These are phyloP conservation scores for Wolfiporia cocos DNA, from an alignment of 1,284 basidiomycete species.

Conservation along the genomic window DNA sequence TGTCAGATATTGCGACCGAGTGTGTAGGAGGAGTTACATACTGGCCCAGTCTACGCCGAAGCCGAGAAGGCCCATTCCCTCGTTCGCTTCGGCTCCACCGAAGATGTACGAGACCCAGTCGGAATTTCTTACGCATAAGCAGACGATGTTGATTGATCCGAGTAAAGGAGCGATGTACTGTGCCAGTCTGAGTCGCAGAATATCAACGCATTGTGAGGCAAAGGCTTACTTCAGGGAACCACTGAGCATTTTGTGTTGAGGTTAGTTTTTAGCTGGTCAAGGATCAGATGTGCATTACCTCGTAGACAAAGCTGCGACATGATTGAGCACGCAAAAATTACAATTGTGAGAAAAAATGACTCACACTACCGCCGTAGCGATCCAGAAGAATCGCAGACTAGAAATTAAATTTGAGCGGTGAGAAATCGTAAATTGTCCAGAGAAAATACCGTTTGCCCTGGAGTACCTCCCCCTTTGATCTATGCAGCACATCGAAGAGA, in stretches of 20 bases:
- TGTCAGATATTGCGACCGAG: too few relatives aligned
- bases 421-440: too few relatives aligned
- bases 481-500: slow-evolving; percentile 49
- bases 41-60: slow-evolving; percentile 46
- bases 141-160: slow-evolving; percentile 9
- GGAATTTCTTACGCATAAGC: slow-evolving; percentile 4
- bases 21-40: too few relatives aligned
- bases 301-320: slow-evolving; percentile 2
- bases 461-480: slow-evolving; percentile 35
- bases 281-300: too few relatives aligned
- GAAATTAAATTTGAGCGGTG: too few relatives aligned
- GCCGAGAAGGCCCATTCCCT: slow-evolving; percentile 39
- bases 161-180: slow-evolving; percentile 7
- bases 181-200: too few relatives aligned
- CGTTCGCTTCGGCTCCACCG: slow-evolving; percentile 37
- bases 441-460: slow-evolving; percentile 52
- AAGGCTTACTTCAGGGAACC: slow-evolving; percentile 8
- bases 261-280: too few relatives aligned
- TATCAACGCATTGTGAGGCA: too few relatives aligned
- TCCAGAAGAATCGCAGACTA: slow-evolving; percentile 47
- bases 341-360: too few relatives aligned
- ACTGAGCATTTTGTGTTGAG: too few relatives aligned
- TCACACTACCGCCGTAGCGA: slow-evolving; percentile 37
- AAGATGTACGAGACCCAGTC: slow-evolving; percentile 36
- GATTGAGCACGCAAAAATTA: too few relatives aligned